Base-by-base conservation (phyloP, 202 grass and related monocot species). In the Dendrocalamus latiflorus region DNA sequence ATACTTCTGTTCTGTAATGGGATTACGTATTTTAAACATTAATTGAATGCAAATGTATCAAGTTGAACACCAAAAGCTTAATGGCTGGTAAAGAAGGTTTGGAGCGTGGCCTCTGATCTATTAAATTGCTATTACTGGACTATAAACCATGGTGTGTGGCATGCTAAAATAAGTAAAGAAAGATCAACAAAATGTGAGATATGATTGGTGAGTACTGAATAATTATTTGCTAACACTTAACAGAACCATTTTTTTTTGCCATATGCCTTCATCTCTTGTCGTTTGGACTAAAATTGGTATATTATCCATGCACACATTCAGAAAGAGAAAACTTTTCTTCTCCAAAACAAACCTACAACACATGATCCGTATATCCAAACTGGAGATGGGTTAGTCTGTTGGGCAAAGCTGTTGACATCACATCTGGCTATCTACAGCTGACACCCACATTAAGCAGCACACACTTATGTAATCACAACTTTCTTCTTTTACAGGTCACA, bases 401-500 rank as follows among this genome's bases (percentile, higher is more conserved):
- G 49, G 20, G 37, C 6, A 34, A 74, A 74, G 51, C 37, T 57
- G 30, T n/a, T 86, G 26, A 56, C 13, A 81, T 55, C 38, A 49
- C 53, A 85, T 77, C 13, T 75, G 37, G 16, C 8, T 58, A 42
- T 56, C 30, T 77, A 39, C 57, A 76, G 58, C 12, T 81, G 54
- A 78, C 58, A 81, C 12, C 14, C 17, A 42, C 44, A 81, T 5
- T 49, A 49, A 17, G 4, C 47, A 49, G 4, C 42, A 17, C 6
- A 49, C 47, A 62, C 41, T 67, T 88, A 70, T 71, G 47, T 77
- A 72, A 79, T 72, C 8, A 51, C 28, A 9, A 68, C 80, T 85
- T 81, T 81, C 45, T 76, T 73, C 41, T 81, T 63, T 80, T 90
- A 78, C 72, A 99, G 96, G 96, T 99, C 49, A 95, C 87, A 39